A percentile compares a stretch with the other conserved stretches of the same genome.
These are phyloP conservation scores for Dendryphion nanum DNA, from an alignment of 2,329 filamentous ascomycete genomes.

Conservation along the genomic window DNA sequence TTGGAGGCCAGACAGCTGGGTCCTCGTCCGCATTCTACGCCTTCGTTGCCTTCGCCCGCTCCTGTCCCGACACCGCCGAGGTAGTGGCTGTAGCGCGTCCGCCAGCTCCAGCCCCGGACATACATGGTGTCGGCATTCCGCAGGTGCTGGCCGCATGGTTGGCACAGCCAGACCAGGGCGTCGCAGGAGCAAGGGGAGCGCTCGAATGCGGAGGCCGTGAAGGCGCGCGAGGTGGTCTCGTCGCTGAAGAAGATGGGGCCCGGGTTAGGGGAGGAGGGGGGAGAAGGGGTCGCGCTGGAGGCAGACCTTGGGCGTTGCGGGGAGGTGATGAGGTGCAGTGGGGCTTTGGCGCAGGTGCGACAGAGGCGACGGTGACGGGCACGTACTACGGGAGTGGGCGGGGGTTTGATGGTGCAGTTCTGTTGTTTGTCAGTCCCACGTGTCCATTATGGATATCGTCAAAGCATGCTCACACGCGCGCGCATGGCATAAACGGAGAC, in stretches of 20 bases:
- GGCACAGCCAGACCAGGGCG: slow-evolving; percentile 77
- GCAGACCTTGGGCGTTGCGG: slow-evolving; percentile 17
- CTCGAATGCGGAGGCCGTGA: slow-evolving; percentile 50
- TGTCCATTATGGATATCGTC: too few relatives aligned
- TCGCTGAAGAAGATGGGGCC: slow-evolving; percentile 17
- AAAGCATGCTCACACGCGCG: too few relatives aligned
- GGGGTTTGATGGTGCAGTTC: slow-evolving; percentile 89
- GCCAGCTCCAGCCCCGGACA: slow-evolving; percentile 79
- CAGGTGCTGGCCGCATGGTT: slow-evolving; percentile 75
- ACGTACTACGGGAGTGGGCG: slow-evolving; percentile 63
- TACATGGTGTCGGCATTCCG: slow-evolving; percentile 59
- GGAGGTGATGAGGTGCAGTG: slow-evolving; percentile 56
- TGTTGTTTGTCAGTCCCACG: slow-evolving; percentile 46
- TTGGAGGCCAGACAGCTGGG: slow-evolving; percentile 71
- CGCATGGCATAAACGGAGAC: too few relatives aligned
- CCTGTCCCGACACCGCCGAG: slow-evolving; percentile 81
- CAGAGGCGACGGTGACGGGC: slow-evolving; percentile 82
- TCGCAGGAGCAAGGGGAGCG: slow-evolving; percentile 59
- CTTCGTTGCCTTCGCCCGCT: slow-evolving; percentile 83
- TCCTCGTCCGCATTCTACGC: slow-evolving; percentile 83
- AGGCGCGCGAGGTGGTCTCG: slow-evolving; percentile 27
- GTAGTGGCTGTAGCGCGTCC: slow-evolving; percentile 74
- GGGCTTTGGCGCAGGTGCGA: slow-evolving; percentile 68
- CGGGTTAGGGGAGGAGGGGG: slow-evolving; percentile 19
- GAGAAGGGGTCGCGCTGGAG: slow-evolving; percentile 19